phyloP scores from a whole-genome alignment of 805 yeast species.

The Scheffersomyces stipitis region DNA sequence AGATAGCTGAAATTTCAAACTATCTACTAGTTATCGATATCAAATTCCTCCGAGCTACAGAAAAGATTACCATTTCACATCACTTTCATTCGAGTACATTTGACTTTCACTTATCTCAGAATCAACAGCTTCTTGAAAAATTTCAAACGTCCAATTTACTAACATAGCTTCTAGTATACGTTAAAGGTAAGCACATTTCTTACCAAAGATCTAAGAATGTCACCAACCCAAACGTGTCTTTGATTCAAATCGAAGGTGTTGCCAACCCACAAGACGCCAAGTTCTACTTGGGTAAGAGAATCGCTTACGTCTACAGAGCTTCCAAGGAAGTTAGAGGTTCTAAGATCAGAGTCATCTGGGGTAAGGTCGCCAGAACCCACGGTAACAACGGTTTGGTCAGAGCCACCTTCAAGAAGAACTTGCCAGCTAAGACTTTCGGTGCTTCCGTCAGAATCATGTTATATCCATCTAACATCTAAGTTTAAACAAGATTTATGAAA shows the following conservation, averaged over 20 bases:
- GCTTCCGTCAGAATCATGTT: constrained; percentile 99
- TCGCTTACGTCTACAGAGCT: constrained; percentile 99
- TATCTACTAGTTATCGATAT: too few relatives aligned
- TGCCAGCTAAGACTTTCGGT: constrained; percentile 99
- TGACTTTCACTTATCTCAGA: constrained; percentile 13
- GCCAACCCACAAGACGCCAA: constrained; percentile 88
- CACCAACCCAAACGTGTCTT: constrained; percentile 97
- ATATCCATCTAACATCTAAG: constrained; percentile 99
- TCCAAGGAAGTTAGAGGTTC: constrained; percentile 97
- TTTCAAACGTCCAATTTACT: constrained; percentile 22
- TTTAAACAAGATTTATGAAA: constrained; percentile 9
- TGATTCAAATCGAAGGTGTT: constrained; percentile 97
- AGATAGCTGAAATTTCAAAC: too few relatives aligned
- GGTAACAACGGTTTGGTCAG: constrained; percentile 98
- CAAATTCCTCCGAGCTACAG: too few relatives aligned
- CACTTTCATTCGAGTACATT: not conserved
- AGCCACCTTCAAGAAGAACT: constrained; percentile 98
- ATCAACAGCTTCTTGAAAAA: constrained; percentile 6
- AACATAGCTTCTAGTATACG: constrained; percentile 74
- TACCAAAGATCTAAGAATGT: constrained; percentile 99
- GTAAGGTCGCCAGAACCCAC: constrained; percentile 98
- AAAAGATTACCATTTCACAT: constrained; percentile 2
- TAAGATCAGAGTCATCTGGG: constrained; percentile 99
- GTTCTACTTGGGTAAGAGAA: constrained; percentile 99
- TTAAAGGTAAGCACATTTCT: constrained; percentile 99